Evolutionary conservation across 192 early-diverging fungal species (phyloP), one percentile per base, ranked within the genome.

Genomic region (Dissophora ornata): DNA sequence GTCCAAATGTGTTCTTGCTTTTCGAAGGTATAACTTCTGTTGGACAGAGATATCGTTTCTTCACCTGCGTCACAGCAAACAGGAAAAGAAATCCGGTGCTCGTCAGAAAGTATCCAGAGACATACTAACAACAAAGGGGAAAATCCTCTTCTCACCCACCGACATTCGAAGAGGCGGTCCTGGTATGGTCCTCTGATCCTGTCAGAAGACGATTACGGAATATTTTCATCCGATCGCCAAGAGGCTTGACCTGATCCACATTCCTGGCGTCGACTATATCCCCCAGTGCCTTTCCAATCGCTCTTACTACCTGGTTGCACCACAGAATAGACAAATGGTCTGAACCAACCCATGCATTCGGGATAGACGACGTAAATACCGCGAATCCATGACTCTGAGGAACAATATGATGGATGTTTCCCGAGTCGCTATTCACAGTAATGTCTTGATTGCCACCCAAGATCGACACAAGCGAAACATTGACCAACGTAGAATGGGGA

Each of bases 291-390:
- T 60, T 53, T 13, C 87, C 84, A 40, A 95, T 79, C 50, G 88
- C 85, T n/a, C 82, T 82, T 2, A 86, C 87, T 54, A 98, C 80
- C 80, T 99, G 97, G 58, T 92, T 92, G 60, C 97, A 99, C 93
- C 95, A 96, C 58, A 99, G 60, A 26, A 96, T 91, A 24, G 88
- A 89, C 56, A 92, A 86, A 78, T 99, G 97, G 64, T 96, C 94
- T 34, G 88, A 85, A 18, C 91, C 87, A 21, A 90, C 89, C 97
- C 97, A 99, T 2, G 97, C 94, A 45, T 87, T 70, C 26, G 94
- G 91, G 28, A 98, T 89, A 0, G 84, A 83, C 1, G 93, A 89
- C 3, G 94, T 89, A 47, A 92, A 90, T 0, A 91, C 88, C 28
- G 92, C 90, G 29, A 98, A 91, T 8, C 93, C 88, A 77, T 94